Base-by-base conservation (phyloP, 1,284 basidiomycete genomes). In the Irpex sp. region DNA sequence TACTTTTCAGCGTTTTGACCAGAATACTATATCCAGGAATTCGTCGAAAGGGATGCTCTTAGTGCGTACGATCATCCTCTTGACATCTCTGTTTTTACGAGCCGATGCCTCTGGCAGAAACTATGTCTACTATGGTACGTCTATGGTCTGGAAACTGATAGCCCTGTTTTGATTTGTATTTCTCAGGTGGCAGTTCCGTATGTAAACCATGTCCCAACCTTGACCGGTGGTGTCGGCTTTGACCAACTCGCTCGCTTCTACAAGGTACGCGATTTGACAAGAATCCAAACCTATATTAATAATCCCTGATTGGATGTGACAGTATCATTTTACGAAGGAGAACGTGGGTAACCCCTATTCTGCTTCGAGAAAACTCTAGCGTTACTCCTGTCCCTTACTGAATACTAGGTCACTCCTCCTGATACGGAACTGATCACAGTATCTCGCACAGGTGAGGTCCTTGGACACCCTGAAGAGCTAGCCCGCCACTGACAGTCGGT, bases 201-300 rank as follows among this genome's bases (percentile, higher is more conserved):
- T 61, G 81, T 83, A 38, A 83, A 81, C 65, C 81, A 81, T 63
- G 73, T 82, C 31, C 72, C 81, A 15, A 82, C 81, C 5, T 73
- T 81, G 77, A 82, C 77, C 2, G 81, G 81, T 5, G 81, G 79
- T 17, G 73, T 81, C 36, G 80, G 78, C 3, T 73, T 74, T 57
- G 69, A 77, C 21, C 75, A 82, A 4, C 68, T 80, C 13, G 73
- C 76, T 7, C 75, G 81, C 36, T 81, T 82, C 66, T 82, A 81
- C 68, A 81, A 80, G 73, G 78, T 76, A 49, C 19, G 57, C 8
- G 40, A 17, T 19, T 15, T 11, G 47, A 26, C 47, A 11, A 55
- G 37, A 6, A 48, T 47, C 8, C 13, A 31, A 7, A 13, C 9
- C 31, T n/a, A 13, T 15, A 49, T 7, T 9, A 17, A n/a, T n/a